A percentile compares a stretch with the other conserved stretches of the same genome.
phyloP scores from a whole-genome alignment of 2,329 filamentous ascomycete species.

The Scedosporium dehoogii region DNA sequence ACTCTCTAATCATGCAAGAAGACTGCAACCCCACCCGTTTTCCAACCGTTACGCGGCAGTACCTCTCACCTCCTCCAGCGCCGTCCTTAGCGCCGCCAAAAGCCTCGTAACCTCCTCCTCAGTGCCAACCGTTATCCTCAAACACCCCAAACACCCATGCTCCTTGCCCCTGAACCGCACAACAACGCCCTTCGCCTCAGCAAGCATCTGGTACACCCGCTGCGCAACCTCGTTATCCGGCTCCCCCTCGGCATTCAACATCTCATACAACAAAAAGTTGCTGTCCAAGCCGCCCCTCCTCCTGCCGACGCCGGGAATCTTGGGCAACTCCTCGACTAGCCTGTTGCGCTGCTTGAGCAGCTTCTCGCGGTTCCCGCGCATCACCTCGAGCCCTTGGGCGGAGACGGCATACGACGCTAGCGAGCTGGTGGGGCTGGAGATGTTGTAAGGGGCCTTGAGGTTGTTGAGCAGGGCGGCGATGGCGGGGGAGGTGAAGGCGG shows the following conservation, averaged over 20 bases:
- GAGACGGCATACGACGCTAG: slow-evolving; percentile 67
- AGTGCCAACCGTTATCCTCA: slow-evolving; percentile 88
- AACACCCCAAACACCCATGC: slow-evolving; percentile 75
- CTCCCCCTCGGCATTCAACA: slow-evolving; percentile 61
- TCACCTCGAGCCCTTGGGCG: slow-evolving; percentile 56
- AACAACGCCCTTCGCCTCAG: slow-evolving; percentile 80
- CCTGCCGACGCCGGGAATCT: slow-evolving; percentile 66
- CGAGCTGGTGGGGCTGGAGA: slow-evolving; percentile 77
- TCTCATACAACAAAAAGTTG: slow-evolving; percentile 88
- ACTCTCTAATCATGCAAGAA: background rate
- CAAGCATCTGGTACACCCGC: slow-evolving; percentile 73
- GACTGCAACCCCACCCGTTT: background rate
- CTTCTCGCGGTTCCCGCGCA: slow-evolving; percentile 59
- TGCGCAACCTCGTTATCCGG: slow-evolving; percentile 73
- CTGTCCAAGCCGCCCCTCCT: slow-evolving; percentile 71
- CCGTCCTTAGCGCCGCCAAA: slow-evolving; percentile 52
- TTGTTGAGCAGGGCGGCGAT: slow-evolving; percentile 79
- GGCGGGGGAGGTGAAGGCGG: slow-evolving; percentile 65
- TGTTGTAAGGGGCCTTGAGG: slow-evolving; percentile 93
- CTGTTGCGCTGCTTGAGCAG: slow-evolving; percentile 71
- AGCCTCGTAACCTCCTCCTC: slow-evolving; percentile 76
- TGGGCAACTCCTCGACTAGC: slow-evolving; percentile 61
- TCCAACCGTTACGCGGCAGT: slow-evolving; percentile 1
- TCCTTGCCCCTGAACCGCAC: slow-evolving; percentile 92
- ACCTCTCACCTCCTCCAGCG: slow-evolving; percentile 31